These are phyloP conservation scores for Neurospora sp. DNA, from an alignment of 495 filamentous ascomycete genomes.

Conservation along the genomic window DNA sequence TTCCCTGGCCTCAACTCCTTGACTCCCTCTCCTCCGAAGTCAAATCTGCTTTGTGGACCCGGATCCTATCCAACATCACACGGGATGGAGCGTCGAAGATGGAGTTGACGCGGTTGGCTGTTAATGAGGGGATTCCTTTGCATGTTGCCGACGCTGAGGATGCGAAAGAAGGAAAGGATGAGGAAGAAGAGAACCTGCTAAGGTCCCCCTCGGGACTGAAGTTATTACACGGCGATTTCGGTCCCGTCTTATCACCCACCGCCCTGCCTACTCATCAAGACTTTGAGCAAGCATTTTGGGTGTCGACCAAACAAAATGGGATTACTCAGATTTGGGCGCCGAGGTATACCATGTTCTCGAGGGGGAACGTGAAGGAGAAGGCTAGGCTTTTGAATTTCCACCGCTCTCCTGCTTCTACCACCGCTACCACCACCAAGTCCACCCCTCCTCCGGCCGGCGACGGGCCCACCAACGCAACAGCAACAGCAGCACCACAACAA, in stretches of 20 bases:
- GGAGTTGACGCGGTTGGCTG: constrained; percentile 54
- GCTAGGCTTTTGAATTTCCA: constrained; percentile 53
- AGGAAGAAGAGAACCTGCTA: constrained; percentile 46
- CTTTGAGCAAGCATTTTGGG: constrained; percentile 62
- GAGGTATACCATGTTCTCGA: constrained; percentile 80
- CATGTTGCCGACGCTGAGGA: too few relatives aligned
- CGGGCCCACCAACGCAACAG: not conserved
- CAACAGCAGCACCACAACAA: not conserved
- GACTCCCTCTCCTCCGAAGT: not conserved
- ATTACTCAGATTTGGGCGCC: constrained; percentile 84
- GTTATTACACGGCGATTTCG: constrained; percentile 60
- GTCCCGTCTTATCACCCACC: constrained; percentile 22
- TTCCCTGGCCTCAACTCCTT: constrained; percentile 39
- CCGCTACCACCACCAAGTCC: too few relatives aligned
- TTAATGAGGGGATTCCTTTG: constrained; percentile 43
- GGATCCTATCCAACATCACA: constrained; percentile 41
- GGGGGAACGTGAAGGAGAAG: constrained; percentile 86
- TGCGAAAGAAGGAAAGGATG: too few relatives aligned
- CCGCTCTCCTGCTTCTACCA: too few relatives aligned
- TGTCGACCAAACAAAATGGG: constrained; percentile 61
- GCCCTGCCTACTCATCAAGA: constrained; percentile 27
- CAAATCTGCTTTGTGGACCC: constrained; percentile 28
- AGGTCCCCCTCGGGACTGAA: constrained; percentile 53
- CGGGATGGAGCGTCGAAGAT: constrained; percentile 10
- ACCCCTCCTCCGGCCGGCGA: too few relatives aligned